Evolutionary conservation across 768 basidiomycete species (phyloP), one percentile per base, ranked within the genome.

Genomic region (Termitomyces sp.): DNA sequence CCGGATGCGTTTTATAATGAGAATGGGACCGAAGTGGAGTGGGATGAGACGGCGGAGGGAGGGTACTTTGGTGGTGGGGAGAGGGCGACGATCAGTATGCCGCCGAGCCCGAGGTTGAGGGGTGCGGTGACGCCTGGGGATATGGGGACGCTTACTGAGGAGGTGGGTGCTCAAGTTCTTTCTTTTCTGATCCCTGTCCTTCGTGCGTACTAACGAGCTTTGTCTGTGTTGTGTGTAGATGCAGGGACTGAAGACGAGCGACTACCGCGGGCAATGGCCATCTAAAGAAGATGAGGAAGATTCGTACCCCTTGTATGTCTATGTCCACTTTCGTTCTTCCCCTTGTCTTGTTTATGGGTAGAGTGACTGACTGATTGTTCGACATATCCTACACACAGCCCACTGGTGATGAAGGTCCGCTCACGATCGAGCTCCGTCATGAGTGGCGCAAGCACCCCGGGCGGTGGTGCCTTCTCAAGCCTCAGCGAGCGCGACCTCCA

Each of bases 101-200:
- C 96, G 34, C 89, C 92, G 2, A 93, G 90, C 69, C 97, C 97
- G 19, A 81, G 89, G 63, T 81, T 91, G 74, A 82, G 85, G 11
- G 97, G 96, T 3, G 74, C 83, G 57, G 92, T 91, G 64, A 99
- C 97, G 0, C 96, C 96, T 0, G 95, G 95, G 7, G 94, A 97
- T 75, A 80, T 96, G 60, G 94, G 90, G 17, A 96, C 94, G 27
- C 75, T 95, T 42, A 93, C 90, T 0, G 90, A 92, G 71, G 88
- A 92, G 77, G 89, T 89, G 60, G 27, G 78, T 64, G 19, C 44
- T 19, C 4, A n/a, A n/a, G n/a, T n/a, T n/a, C n/a, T n/a, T n/a
- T n/a, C n/a, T n/a, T 32, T 54, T 32, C 21, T 37, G 41, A 29
- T n/a, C 48, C 32, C 21, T 2, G 4, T n/a, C 4, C 10, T 44